Base-by-base conservation (phyloP, 2,329 filamentous ascomycete genomes). In the Phialophora verrucosa region DNA sequence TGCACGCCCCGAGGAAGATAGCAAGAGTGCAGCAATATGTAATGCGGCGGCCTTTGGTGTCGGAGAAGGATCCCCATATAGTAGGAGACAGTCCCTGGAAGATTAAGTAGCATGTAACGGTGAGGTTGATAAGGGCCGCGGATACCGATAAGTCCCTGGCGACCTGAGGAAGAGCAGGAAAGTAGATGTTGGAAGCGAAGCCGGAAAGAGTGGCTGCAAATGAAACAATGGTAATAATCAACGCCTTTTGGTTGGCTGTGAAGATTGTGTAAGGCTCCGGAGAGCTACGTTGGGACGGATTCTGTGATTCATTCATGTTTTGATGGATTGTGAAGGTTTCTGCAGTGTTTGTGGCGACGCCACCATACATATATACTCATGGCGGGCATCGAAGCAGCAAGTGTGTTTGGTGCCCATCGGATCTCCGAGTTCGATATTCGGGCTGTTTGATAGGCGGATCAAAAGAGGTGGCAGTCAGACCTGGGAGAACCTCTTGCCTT, bases 151-250 rank as follows among this genome's bases (percentile, higher is more conserved):
- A 70, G 62, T 82, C 79, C 1, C 55, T 49, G 1, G 81, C 77
- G 38, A 84, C 77, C 1, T 76, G 76, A 6, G 77, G 73, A 6
- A 84, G 69, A 1, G 79, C 78, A 1, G 82, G 81, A 59, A 82
- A 81, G 68, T 83, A 83, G 63, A 83, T 82, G 62, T 79, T 79
- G 4, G 78, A 81, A 25, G 81, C 78, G 11, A 83, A 78, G 4
- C 79, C 76, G 1, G 79, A 80, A 64, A 81, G 85, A 1, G 83
- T 85, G 27, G 83, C 83, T 1, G 83, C 83, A 8, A 78, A 78
- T 0, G 84, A 83, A 6, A 82, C 80, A 6, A 84, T 73, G 2
- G 78, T 64, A 0, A 85, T 76, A 29, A 86, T 83, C 0, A 85
- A 23, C 2, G 77, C 75, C 66, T 83, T 84, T 71, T 86, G 83